Evolutionary conservation across 1,284 basidiomycete species (phyloP), one percentile per base, ranked within the genome.

Genomic region (Bondarzewia mesenterica): DNA sequence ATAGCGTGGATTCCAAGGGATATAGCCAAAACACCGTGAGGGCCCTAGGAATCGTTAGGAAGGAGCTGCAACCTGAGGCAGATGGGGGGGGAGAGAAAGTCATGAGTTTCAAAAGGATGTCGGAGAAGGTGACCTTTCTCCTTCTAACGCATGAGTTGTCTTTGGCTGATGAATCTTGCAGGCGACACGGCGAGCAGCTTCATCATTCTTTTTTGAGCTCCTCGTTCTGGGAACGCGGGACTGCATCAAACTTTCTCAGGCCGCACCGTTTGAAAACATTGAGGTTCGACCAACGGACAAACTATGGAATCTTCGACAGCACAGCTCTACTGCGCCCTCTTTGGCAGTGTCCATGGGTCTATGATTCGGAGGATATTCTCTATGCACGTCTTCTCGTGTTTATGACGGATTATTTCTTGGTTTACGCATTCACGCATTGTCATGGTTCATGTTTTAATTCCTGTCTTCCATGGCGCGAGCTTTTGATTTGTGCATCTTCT

Each of bases 151-250:
- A 10, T 52, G 23, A 40, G 7, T 48, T 22, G 15, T 16, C 38
- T 4, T n/a, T 40, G 10, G 21, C 38, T 40, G 47, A 52, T 57
- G 16, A 3, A 15, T 32, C 15, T 29, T 42, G 1, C 55, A 93
- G 82, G 90, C 92, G 7, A 88, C 89, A 7, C 84, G 91, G 46
- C 82, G 92, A 41, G 95, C 93, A 3, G 93, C 94, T 0, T 82
- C 93, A 0, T 84, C 90, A 2, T 98, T 99, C 76, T 99, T 99
- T 76, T 99, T 98, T 61, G 95, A 99, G 67, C 69, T 98, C 46
- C 83, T 99, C 25, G 91, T 97, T 3, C 80, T 99, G 2, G 87
- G 91, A 7, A 97, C 94, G 1, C 84, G 90, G 39, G 93, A 97
- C 63, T 91, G 88, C 60, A 72, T 99, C 57, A 82, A 84, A 57